Evolutionary conservation across 2,329 filamentous ascomycete species (phyloP).

Genomic region (Colletotrichum tabaci): DNA sequence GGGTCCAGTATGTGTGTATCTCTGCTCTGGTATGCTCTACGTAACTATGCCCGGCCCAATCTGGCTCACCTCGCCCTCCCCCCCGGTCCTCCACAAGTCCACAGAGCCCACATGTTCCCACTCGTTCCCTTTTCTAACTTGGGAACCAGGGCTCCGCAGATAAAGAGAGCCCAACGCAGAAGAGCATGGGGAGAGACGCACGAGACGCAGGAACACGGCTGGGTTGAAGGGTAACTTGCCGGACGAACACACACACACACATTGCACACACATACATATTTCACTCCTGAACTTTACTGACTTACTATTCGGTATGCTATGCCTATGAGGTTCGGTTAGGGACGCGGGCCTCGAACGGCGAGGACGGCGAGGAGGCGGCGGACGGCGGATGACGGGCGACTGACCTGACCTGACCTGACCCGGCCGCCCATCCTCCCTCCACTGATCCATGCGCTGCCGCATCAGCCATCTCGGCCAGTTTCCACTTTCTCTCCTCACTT

Average conservation of each 20-base stretch:
- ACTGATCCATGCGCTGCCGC: not conserved
- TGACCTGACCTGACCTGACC: not conserved
- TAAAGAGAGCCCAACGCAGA: not conserved
- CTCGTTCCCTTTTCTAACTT: not conserved
- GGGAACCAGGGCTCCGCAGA: not conserved
- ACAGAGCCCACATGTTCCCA: not conserved
- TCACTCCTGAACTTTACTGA: too few relatives aligned
- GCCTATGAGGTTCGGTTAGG: too few relatives aligned
- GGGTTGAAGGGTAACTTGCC: not conserved
- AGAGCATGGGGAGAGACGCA: too few relatives aligned
- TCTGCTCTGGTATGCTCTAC: not conserved
- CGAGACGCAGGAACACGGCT: not conserved
- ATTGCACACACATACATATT: not conserved
- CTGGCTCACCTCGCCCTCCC: not conserved
- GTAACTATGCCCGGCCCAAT: not conserved
- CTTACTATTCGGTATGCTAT: too few relatives aligned
- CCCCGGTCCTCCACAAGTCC: conserved; percentile 1
- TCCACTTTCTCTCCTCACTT: conserved; percentile 28
- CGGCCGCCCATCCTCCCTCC: not conserved
- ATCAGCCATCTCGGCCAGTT: conserved; percentile 32
- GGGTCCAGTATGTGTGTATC: not conserved
- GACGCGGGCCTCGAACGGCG: too few relatives aligned
- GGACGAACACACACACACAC: not conserved
- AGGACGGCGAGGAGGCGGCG: too few relatives aligned
- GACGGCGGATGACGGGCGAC: not conserved